Conservation (phyloP, 768 basidiomycete species). For the Strobilomyces dryophilus region DNA sequence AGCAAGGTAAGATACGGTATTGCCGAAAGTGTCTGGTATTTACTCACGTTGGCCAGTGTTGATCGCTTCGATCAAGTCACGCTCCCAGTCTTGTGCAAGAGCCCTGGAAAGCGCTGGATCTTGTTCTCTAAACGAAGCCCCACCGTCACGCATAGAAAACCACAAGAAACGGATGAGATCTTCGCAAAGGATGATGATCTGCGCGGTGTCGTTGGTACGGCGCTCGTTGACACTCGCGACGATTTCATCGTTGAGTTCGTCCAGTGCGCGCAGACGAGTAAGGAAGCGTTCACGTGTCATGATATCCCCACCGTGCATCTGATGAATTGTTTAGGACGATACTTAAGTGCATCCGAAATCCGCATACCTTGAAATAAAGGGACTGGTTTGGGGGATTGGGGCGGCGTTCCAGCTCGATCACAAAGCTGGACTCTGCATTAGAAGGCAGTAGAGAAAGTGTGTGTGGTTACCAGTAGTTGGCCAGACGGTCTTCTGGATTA, state of each 20-base stretch:
- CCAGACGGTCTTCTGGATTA: constrained; percentile 20
- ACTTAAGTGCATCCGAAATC: not conserved
- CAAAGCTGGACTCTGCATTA: constrained; percentile 14
- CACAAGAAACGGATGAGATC: constrained; percentile 25
- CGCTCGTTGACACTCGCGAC: constrained; percentile 17
- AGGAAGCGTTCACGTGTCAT: constrained; percentile 18
- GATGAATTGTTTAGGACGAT: not conserved
- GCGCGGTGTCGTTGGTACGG: constrained; percentile 24
- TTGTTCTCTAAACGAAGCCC: constrained; percentile 15
- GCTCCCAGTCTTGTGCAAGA: constrained; percentile 17
- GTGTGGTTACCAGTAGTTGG: constrained; percentile 20
- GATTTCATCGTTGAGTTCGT: constrained; percentile 16
- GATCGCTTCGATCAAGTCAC: constrained; percentile 11
- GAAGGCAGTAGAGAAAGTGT: not conserved
- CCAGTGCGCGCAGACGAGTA: constrained; percentile 9
- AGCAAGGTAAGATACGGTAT: not conserved
- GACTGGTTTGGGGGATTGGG: constrained; percentile 11
- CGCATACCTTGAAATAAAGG: constrained; percentile 20
- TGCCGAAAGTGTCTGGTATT: not conserved
- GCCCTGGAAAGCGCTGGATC: constrained; percentile 15
- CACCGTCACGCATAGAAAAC: constrained; percentile 29
- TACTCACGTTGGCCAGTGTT: constrained; percentile 22
- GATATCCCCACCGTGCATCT: constrained; percentile 26
- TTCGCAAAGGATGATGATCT: constrained; percentile 23
- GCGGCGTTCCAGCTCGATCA: constrained; percentile 20